These are phyloP conservation scores for Trichoderma gracile DNA, from an alignment of 2,329 filamentous ascomycete species.

Conservation along the genomic window DNA sequence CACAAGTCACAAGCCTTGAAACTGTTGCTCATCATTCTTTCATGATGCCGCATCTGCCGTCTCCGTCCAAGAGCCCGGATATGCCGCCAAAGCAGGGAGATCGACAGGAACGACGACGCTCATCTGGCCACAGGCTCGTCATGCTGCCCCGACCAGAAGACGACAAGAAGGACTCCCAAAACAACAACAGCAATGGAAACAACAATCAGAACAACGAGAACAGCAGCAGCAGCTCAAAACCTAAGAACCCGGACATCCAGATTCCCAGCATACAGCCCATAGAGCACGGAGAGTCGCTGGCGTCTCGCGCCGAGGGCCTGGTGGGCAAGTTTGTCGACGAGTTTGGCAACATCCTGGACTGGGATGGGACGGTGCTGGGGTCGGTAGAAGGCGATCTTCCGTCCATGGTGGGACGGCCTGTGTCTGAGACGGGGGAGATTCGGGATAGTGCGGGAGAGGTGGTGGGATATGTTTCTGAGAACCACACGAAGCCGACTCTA, in stretches of 20 bases:
- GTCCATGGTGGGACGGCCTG: slow-evolving; percentile 53
- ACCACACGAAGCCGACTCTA: slow-evolving; percentile 52
- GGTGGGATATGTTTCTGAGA: slow-evolving; percentile 69
- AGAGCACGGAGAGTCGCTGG: slow-evolving; percentile 37
- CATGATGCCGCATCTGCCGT: slow-evolving; percentile 12
- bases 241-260: slow-evolving; percentile 30
- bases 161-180: not conserved
- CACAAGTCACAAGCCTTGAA: not conserved
- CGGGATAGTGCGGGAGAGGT: slow-evolving; percentile 80
- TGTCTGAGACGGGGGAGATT: slow-evolving; percentile 50
- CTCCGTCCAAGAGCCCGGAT: slow-evolving; percentile 1
- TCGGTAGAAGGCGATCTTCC: slow-evolving; percentile 56
- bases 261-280: slow-evolving; percentile 47
- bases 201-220: not conserved
- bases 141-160: slow-evolving; percentile 21
- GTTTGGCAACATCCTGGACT: slow-evolving; percentile 55
- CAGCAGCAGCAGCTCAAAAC: not conserved
- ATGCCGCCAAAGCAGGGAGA: slow-evolving; percentile 6
- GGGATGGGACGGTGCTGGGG: slow-evolving; percentile 52
- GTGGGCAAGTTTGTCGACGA: slow-evolving; percentile 54
- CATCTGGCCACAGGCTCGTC: slow-evolving; percentile 19
- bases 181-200: not conserved
- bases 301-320: slow-evolving; percentile 44
- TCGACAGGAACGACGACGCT: slow-evolving; percentile 15
- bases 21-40: not conserved